Percentiles rank a stretch among this genome's conserved stretches.
Conservation (phyloP, 331 rosid genomes). For the Acacia pycnantha region DNA sequence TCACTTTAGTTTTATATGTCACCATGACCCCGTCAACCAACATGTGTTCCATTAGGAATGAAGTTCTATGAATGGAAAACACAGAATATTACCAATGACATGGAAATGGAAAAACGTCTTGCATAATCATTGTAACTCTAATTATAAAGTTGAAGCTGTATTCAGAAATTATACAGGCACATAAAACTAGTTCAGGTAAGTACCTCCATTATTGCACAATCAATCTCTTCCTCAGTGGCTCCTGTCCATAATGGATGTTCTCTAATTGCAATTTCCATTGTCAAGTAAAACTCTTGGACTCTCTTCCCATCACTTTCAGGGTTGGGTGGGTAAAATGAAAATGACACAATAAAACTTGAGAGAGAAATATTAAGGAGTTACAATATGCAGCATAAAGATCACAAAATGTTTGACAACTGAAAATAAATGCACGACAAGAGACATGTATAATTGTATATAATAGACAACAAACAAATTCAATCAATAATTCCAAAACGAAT, state of each 20-base stretch:
- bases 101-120: neutral
- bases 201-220: constrained; percentile 73
- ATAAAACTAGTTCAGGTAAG: neutral
- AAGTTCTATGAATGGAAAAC: neutral
- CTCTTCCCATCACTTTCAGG: constrained; percentile 45
- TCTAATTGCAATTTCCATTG: constrained; percentile 49
- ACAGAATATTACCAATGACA: constrained; percentile 6
- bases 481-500: too few species aligned
- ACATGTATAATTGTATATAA: too few species aligned
- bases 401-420: too few species aligned
- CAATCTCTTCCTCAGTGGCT: constrained; percentile 63
- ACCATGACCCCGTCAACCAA: neutral
- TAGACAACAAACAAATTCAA: too few species aligned
- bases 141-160: constrained; percentile 1
- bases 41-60: neutral
- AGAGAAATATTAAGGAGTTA: too few species aligned
- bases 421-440: too few species aligned
- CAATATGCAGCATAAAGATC: too few species aligned
- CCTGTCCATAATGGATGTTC: constrained; percentile 70
- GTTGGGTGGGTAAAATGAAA: constrained; percentile 43
- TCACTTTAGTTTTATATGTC: neutral
- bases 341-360: constrained; percentile 54
- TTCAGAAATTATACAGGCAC: neutral
- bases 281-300: constrained; percentile 47
- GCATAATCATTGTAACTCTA: neutral